Conservation (phyloP, 345 rosid genomes). For the Syzygium aromaticum region DNA sequence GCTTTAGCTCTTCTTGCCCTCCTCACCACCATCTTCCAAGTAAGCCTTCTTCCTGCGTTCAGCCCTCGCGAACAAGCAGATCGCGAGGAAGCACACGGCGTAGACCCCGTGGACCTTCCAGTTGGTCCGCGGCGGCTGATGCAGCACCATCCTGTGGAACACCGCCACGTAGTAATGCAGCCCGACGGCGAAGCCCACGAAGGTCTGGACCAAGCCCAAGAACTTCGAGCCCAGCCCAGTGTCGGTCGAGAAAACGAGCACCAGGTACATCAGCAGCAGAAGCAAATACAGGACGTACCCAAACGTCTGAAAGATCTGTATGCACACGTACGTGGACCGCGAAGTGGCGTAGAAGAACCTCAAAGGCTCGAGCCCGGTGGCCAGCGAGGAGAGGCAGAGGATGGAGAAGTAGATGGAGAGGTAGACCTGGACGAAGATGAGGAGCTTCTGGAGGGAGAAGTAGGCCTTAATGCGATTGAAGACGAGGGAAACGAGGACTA, state of each 20-base stretch:
- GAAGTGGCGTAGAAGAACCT: slow-evolving; percentile 79
- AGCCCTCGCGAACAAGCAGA: slow-evolving; percentile 54
- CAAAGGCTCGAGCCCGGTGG: slow-evolving; percentile 81
- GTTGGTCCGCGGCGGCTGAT: slow-evolving; percentile 74
- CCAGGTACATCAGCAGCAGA: slow-evolving; percentile 66
- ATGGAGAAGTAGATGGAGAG: slow-evolving; percentile 93
- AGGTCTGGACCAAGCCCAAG: slow-evolving; percentile 58
- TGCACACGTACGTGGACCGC: slow-evolving; percentile 52
- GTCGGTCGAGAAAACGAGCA: slow-evolving; percentile 69
- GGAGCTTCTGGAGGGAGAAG: slow-evolving; percentile 74
- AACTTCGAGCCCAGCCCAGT: slow-evolving; percentile 52
- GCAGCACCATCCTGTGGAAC: slow-evolving; percentile 77
- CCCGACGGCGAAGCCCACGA: slow-evolving; percentile 75
- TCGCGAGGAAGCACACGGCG: slow-evolving; percentile 77
- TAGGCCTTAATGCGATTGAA: slow-evolving; percentile 73
- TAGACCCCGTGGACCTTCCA: slow-evolving; percentile 91
- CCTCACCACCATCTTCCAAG: slow-evolving; percentile 83
- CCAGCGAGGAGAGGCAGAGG: slow-evolving; percentile 57
- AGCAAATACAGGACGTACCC: slow-evolving; percentile 68
- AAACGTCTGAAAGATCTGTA: slow-evolving; percentile 72
- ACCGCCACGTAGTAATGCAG: slow-evolving; percentile 86
- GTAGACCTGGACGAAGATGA: slow-evolving; percentile 81
- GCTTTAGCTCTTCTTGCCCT: slow-evolving; percentile 73
- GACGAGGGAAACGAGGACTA: slow-evolving; percentile 69
- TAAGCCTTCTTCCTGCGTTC: slow-evolving; percentile 92